Conservation (phyloP, 225 moss, liverwort and hornwort species). For the Straminergon stramineum region DNA sequence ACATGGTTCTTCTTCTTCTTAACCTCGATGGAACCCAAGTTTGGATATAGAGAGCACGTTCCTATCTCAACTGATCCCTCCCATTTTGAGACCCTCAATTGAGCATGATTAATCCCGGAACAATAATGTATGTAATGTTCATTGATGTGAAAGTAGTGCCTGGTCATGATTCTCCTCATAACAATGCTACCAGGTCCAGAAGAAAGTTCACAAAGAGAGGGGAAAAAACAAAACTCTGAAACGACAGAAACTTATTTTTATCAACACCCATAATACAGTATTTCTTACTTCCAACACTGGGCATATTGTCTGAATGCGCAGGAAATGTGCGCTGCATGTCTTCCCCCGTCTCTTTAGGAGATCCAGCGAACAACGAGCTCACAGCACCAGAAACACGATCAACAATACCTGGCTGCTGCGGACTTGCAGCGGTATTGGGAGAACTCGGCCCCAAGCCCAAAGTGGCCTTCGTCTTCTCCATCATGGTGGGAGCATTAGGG, state of each 20-base stretch:
- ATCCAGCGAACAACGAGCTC: not conserved
- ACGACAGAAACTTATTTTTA: not conserved
- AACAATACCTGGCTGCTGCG: conserved; percentile 6
- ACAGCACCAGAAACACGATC: conserved; percentile 1
- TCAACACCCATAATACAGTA: not conserved
- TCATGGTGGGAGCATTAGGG: not conserved
- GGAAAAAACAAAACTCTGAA: too few species aligned
- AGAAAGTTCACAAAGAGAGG: not conserved
- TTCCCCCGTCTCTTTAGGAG: not conserved
- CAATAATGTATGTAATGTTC: not conserved
- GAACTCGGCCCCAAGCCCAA: not conserved
- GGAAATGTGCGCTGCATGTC: conserved; percentile 18
- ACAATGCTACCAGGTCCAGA: not conserved
- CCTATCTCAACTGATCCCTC: not conserved
- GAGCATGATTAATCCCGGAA: not conserved
- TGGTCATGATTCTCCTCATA: not conserved
- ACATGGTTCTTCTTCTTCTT: not conserved
- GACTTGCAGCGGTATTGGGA: not conserved
- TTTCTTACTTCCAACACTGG: not conserved
- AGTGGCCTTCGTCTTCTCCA: conserved; percentile 11
- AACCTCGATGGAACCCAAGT: not conserved
- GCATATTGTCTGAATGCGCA: conserved; percentile 17
- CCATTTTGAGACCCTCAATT: too few species aligned
- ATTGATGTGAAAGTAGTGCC: not conserved
- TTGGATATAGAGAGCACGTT: not conserved